phyloP scores from a whole-genome alignment of 2,329 filamentous ascomycete genomes.

The Alternaria gansuensis region DNA sequence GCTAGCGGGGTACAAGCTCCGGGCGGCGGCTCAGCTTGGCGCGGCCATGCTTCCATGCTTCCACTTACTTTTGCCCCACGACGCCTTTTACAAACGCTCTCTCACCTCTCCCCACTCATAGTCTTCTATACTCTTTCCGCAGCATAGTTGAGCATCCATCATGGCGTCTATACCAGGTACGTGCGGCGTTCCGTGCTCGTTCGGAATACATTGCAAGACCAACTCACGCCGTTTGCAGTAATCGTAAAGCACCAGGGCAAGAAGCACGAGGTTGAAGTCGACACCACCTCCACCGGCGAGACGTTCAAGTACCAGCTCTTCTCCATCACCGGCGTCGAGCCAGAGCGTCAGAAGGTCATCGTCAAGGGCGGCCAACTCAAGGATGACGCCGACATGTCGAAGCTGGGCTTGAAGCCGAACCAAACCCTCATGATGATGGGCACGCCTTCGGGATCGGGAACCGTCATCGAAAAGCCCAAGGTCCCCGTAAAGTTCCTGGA shows the following conservation, averaged over 20 bases:
- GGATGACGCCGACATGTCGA: constrained; percentile 87
- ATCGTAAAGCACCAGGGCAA: constrained; percentile 95
- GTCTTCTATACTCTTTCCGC: constrained; percentile 4
- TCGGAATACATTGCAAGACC: constrained; percentile 21
- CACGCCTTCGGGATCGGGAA: constrained; percentile 73
- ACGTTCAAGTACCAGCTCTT: constrained; percentile 96
- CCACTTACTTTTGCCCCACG: constrained; percentile 46
- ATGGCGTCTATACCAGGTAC: constrained; percentile 53
- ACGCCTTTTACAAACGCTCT: constrained; percentile 29
- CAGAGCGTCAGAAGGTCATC: constrained; percentile 93
- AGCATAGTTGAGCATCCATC: constrained; percentile 24
- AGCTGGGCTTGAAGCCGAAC: constrained; percentile 83
- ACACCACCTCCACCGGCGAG: constrained; percentile 83
- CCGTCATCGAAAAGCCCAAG: constrained; percentile 73
- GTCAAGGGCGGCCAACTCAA: constrained; percentile 95
- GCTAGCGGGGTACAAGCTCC: constrained; percentile 40
- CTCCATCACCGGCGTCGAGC: constrained; percentile 94
- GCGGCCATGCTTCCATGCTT: constrained; percentile 41
- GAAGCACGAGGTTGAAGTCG: constrained; percentile 92
- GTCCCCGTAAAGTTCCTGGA: constrained; percentile 88
- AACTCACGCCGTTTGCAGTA: constrained; percentile 63
- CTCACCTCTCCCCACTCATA: constrained; percentile 20
- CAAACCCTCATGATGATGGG: constrained; percentile 98
- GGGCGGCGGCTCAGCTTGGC: constrained; percentile 26
- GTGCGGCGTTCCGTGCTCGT: constrained; percentile 7